Percentiles rank a stretch among this genome's conserved stretches.
Conservation (phyloP, 1,284 basidiomycete genomes). For the Trametes versicolor region DNA sequence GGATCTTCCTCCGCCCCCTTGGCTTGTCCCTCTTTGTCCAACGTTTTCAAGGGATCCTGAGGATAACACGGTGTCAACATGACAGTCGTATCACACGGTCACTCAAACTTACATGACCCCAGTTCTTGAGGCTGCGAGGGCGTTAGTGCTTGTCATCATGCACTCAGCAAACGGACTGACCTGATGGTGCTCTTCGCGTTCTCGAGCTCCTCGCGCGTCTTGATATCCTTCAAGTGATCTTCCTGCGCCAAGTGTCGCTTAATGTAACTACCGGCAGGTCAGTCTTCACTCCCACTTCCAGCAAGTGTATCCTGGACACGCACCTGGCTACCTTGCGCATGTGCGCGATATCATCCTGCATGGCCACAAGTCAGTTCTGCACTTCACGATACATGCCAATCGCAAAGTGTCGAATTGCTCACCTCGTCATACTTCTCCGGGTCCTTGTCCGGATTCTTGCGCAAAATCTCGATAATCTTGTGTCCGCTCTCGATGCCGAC, state of each 20-base stretch:
- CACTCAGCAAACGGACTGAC: slow-evolving; percentile 26
- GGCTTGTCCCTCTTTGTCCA: slow-evolving; percentile 26
- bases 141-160: neutral
- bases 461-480: slow-evolving; percentile 48
- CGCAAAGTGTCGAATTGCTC: slow-evolving; percentile 2
- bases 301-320: slow-evolving; percentile 7
- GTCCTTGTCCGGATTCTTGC: slow-evolving; percentile 48
- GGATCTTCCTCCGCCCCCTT: slow-evolving; percentile 2
- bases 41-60: slow-evolving; percentile 44
- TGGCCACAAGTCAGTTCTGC: neutral
- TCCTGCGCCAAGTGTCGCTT: slow-evolving; percentile 50
- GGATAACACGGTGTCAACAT: neutral
- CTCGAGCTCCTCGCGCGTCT: slow-evolving; percentile 46
- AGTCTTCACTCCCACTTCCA: no score
- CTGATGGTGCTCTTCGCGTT: slow-evolving; percentile 50
- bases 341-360: slow-evolving; percentile 47
- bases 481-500: slow-evolving; percentile 48
- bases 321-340: slow-evolving; percentile 50
- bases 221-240: slow-evolving; percentile 48
- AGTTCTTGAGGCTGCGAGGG: slow-evolving; percentile 45
- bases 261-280: slow-evolving; percentile 17
- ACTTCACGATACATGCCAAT: no score
- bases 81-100: neutral
- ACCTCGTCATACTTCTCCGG: slow-evolving; percentile 46
- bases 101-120: slow-evolving; percentile 45